phyloP scores from a whole-genome alignment of 768 basidiomycete species.

The Hypholoma sublateritium region DNA sequence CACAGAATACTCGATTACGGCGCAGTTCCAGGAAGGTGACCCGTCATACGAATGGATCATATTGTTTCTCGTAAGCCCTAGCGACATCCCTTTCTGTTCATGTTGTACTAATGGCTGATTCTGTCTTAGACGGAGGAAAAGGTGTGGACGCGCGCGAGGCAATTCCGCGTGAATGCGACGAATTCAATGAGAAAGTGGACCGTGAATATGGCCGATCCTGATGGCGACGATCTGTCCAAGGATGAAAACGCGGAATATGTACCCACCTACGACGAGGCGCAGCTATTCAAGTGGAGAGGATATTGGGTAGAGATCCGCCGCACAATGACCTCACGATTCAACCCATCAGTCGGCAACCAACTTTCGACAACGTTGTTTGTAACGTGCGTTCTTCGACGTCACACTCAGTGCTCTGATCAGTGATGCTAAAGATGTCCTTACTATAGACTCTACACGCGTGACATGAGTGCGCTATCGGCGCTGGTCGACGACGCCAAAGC shows the following conservation, averaged over 20 bases:
- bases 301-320: constrained; percentile 41
- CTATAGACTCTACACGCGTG: constrained; percentile 41
- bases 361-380: constrained; percentile 22
- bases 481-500: constrained; percentile 41
- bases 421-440: background rate
- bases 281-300: constrained; percentile 44
- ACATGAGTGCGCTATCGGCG: constrained; percentile 39
- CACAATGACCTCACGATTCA: constrained; percentile 11
- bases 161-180: constrained; percentile 41
- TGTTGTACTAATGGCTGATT: background rate
- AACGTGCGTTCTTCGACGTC: constrained; percentile 28
- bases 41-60: constrained; percentile 44
- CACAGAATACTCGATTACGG: constrained; percentile 38
- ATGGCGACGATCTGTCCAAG: constrained; percentile 1
- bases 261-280: constrained; percentile 38
- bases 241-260: constrained; percentile 40
- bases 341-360: constrained; percentile 12
- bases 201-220: constrained; percentile 23
- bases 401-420: background rate
- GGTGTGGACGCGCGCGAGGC: constrained; percentile 39
- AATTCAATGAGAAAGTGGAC: constrained; percentile 41
- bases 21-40: constrained; percentile 38
- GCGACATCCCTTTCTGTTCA: background rate
- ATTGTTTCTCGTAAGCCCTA: constrained; percentile 32
- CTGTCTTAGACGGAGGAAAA: constrained; percentile 37